A percentile compares a stretch with the other conserved stretches of the same genome.
These are phyloP conservation scores for Beauveria sp. DNA, from an alignment of 2,329 filamentous ascomycete species.

Conservation along the genomic window DNA sequence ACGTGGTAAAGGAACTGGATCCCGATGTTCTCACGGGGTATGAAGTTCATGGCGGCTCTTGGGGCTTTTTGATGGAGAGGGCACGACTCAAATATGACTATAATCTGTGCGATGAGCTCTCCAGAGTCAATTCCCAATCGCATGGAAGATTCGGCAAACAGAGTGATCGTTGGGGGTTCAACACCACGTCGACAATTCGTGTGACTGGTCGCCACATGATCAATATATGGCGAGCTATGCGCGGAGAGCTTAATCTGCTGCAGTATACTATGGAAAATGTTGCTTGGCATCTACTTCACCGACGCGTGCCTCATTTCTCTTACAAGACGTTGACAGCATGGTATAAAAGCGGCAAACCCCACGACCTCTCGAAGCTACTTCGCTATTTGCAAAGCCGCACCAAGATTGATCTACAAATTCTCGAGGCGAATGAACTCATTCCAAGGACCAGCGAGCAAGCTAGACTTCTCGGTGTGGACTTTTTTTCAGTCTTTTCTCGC, in stretches of 20 bases:
- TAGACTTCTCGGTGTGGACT: slow-evolving; percentile 85
- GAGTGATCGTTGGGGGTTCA: slow-evolving; percentile 86
- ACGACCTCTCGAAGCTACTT: slow-evolving; percentile 66
- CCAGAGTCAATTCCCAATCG: slow-evolving; percentile 76
- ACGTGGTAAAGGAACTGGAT: slow-evolving; percentile 75
- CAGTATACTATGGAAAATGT: slow-evolving; percentile 98
- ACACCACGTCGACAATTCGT: slow-evolving; percentile 81
- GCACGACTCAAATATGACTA: slow-evolving; percentile 81
- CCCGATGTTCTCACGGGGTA: slow-evolving; percentile 93
- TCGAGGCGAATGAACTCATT: slow-evolving; percentile 84
- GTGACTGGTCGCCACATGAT: slow-evolving; percentile 95
- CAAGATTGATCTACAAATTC: slow-evolving; percentile 78
- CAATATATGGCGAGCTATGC: slow-evolving; percentile 95
- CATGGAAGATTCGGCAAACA: slow-evolving; percentile 81
- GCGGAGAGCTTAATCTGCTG: slow-evolving; percentile 79
- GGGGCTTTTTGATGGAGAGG: slow-evolving; percentile 92
- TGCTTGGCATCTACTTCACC: slow-evolving; percentile 81
- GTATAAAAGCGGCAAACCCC: slow-evolving; percentile 62
- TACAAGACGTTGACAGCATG: slow-evolving; percentile 73
- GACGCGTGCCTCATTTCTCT: slow-evolving; percentile 79
- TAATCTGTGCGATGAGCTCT: slow-evolving; percentile 85
- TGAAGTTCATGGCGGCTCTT: slow-evolving; percentile 87
- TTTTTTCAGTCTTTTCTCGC: slow-evolving; percentile 90
- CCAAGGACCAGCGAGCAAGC: slow-evolving; percentile 90
- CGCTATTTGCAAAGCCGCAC: slow-evolving; percentile 71